A percentile compares a stretch with the other conserved stretches of the same genome.
phyloP scores from a whole-genome alignment of 495 filamentous ascomycete species.

The Annulohypoxylon bovei region DNA sequence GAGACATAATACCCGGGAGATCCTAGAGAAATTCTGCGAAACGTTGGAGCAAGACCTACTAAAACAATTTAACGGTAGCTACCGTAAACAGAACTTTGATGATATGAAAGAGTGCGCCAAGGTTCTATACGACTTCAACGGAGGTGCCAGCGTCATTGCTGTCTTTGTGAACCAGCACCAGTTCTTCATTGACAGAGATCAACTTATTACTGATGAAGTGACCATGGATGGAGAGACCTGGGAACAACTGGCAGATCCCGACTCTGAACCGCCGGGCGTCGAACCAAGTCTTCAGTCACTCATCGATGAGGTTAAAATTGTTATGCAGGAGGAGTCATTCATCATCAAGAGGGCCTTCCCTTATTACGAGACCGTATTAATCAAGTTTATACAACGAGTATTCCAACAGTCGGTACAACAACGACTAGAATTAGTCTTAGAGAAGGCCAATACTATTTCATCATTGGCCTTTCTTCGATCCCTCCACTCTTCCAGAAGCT shows the following conservation, averaged over 20 bases:
- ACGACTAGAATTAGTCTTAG: conserved; percentile 92
- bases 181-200: conserved; percentile 95
- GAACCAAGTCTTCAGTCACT: conserved; percentile 92
- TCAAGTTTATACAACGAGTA: conserved; percentile 90
- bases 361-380: conserved; percentile 92
- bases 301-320: conserved; percentile 90
- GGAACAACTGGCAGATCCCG: conserved; percentile 93
- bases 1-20: conserved; percentile 78
- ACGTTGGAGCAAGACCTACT: conserved; percentile 93
- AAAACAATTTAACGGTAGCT: conserved; percentile 96
- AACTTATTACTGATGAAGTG: conserved; percentile 91
- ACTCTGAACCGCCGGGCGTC: conserved; percentile 87
- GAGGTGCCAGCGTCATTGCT: conserved; percentile 90
- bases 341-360: conserved; percentile 97
- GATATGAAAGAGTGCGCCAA: conserved; percentile 96
- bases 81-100: conserved; percentile 91
- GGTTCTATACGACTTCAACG: conserved; percentile 94
- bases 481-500: conserved; percentile 86
- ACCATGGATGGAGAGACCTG: conserved; percentile 81
- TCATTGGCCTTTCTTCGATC: conserved; percentile 91
- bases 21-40: conserved; percentile 97
- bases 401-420: conserved; percentile 99
- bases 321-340: conserved; percentile 95
- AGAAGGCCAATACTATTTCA: conserved; percentile 90
- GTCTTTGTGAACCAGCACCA: conserved; percentile 98